Percentiles rank a stretch among this genome's conserved stretches.
phyloP scores from a whole-genome alignment of 352 stramenopile species.

The Phytophthora tubulina region DNA sequence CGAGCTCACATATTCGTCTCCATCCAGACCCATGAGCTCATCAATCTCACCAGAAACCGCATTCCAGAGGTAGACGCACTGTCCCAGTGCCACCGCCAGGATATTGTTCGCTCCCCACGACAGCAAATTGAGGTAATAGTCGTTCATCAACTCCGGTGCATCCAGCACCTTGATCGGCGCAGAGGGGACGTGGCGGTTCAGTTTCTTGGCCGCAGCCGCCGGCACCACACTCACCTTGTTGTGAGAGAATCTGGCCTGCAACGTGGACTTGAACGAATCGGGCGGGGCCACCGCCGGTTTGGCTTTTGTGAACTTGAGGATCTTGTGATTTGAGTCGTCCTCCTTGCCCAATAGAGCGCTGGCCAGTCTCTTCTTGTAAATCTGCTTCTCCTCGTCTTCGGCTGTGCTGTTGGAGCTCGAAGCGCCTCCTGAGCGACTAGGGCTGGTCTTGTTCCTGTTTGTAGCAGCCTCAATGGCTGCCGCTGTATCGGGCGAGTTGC shows the following conservation, averaged over 20 bases:
- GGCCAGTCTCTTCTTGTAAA: constrained; percentile 86
- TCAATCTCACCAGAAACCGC: constrained; percentile 95
- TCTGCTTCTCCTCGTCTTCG: constrained; percentile 80
- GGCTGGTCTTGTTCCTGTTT: constrained; percentile 38
- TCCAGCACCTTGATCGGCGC: constrained; percentile 97
- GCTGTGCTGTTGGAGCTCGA: constrained; percentile 24
- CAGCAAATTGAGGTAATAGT: constrained; percentile 99
- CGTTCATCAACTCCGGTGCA: constrained; percentile 98
- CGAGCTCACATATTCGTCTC: constrained; percentile 96
- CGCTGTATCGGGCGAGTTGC: constrained; percentile 65
- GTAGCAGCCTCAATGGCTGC: constrained; percentile 54
- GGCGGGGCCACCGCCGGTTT: constrained; percentile 93
- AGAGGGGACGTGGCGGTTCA: constrained; percentile 96
- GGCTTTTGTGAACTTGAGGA: constrained; percentile 98
- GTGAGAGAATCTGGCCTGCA: constrained; percentile 96
- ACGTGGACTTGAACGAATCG: constrained; percentile 95
- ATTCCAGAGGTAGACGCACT: constrained; percentile 99
- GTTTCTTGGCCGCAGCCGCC: constrained; percentile 82
- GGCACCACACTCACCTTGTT: constrained; percentile 88
- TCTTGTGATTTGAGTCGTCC: constrained; percentile 90
- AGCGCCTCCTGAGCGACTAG: constrained; percentile 21
- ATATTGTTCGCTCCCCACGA: constrained; percentile 98
- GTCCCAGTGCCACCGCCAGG: constrained; percentile 96
- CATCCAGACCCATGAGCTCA: constrained; percentile 92
- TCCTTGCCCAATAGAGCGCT: constrained; percentile 84